Percentiles rank a stretch among this genome's conserved stretches.
phyloP scores from a whole-genome alignment of 225 moss, liverwort and hornwort genomes.

The Straminergon stramineum region DNA sequence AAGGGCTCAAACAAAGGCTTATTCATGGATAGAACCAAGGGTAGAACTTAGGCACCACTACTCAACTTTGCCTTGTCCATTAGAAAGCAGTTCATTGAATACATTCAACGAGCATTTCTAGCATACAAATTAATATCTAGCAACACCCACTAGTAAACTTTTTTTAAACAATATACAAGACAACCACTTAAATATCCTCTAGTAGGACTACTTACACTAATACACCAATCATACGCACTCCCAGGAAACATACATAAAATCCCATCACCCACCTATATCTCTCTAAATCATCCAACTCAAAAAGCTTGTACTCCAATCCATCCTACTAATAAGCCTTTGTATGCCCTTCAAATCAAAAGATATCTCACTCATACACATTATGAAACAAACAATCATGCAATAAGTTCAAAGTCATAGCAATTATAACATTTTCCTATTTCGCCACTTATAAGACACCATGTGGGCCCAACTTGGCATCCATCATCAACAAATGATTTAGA shows the following conservation, averaged over 20 bases:
- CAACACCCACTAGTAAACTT: too few species aligned
- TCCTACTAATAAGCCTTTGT: neutral
- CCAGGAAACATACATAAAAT: neutral
- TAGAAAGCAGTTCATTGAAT: neutral
- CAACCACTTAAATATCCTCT: too few species aligned
- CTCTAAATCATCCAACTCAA: neutral
- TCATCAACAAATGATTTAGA: neutral
- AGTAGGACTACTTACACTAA: too few species aligned
- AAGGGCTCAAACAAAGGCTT: neutral
- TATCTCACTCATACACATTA: too few species aligned
- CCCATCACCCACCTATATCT: neutral
- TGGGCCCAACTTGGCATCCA: neutral
- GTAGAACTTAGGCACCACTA: neutral
- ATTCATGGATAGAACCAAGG: neutral
- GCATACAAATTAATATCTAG: neutral
- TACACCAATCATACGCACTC: neutral
- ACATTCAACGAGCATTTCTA: neutral
- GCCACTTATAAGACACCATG: neutral
- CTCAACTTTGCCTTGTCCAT: neutral
- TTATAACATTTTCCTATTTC: neutral
- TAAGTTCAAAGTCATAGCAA: neutral
- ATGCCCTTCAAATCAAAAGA: too few species aligned
- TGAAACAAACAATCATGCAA: neutral
- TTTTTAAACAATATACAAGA: too few species aligned
- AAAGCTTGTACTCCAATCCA: rapidly evolving